phyloP scores from a whole-genome alignment of 2,329 filamentous ascomycete species.

The Drechmeria coniospora region DNA sequence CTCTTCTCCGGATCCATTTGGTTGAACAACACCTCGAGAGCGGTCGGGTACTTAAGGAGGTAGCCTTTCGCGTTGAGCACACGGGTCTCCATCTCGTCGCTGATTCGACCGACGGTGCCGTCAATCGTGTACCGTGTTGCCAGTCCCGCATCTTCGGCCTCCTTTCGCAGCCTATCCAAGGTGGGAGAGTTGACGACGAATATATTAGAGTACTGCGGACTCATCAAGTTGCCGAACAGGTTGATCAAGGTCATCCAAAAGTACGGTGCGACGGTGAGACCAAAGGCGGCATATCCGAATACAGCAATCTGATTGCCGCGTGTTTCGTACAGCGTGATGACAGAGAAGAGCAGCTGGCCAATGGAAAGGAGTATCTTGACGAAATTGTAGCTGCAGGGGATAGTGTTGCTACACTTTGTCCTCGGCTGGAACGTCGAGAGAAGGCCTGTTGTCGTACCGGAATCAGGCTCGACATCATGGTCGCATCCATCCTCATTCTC shows the following conservation, averaged over 20 bases:
- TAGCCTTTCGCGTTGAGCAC: neutral
- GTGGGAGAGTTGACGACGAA: constrained; percentile 2
- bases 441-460: too few species aligned
- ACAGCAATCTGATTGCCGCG: constrained; percentile 3
- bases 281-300: constrained; percentile 3
- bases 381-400: constrained; percentile 1
- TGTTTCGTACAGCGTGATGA: constrained; percentile 3
- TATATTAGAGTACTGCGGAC: constrained; percentile 3
- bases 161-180: neutral
- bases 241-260: constrained; percentile 4
- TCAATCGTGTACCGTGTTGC: neutral
- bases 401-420: neutral
- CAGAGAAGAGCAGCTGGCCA: constrained; percentile 2
- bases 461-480: neutral
- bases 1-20: neutral
- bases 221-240: constrained; percentile 2
- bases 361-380: constrained; percentile 3
- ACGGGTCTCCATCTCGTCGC: neutral
- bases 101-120: constrained; percentile 1
- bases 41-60: neutral
- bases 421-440: neutral
- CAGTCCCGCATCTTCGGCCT: neutral
- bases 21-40: neutral
- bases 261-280: constrained; percentile 3
- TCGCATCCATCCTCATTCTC: neutral